Evolutionary conservation across 192 early-diverging fungal genomes (phyloP), one percentile per base, ranked within the genome.

Genomic region (Thoreauomyces humboldtii): DNA sequence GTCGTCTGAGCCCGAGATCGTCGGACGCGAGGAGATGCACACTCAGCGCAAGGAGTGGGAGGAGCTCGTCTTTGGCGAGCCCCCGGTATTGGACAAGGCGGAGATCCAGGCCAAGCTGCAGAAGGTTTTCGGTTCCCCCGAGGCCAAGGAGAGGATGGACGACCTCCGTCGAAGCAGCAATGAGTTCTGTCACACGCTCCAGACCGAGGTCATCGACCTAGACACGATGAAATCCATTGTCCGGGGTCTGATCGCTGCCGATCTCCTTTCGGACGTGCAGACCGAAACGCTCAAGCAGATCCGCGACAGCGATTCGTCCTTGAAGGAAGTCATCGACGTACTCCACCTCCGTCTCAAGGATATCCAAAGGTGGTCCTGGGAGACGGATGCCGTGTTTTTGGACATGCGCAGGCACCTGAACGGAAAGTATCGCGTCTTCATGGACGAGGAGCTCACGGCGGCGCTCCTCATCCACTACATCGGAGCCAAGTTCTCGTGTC

Each of bases 1-100:
- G 2, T 46, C 44, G 12, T 24, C 44, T n/a, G n/a, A n/a, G 44
- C 44, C 44, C 3, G 44, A 46, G 25, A 46, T 46, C 19, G 44
- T 46, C 12, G 44, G 44, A 17, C 44, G 44, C 25, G 44, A 46
- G 25, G 44, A 46, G 44, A 46, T 46, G 44, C 44, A 46, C 44
- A 46, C 44, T 17, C 44, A 46, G 44, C 44, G 44, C 44, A 14
- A 46, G 44, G 44, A 46, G 12, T 46, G 44, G 44, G 44, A 46
- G 12, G n/a, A 17, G 4, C 12, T 46, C 4, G 44, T 46, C 2
- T 46, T 46, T 46, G 25, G 19, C 5, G 44, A 46, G 25, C n/a
- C 3, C 19, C 5, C 44, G 19, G 14, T 46, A 22, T 24, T 46
- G 12, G n/a, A n/a, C n/a, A n/a, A n/a, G n/a, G n/a, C n/a, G n/a